Percentiles rank a stretch among this genome's conserved stretches.
Conservation (phyloP, 2,329 filamentous ascomycete species). For the Colletotrichum filicis region DNA sequence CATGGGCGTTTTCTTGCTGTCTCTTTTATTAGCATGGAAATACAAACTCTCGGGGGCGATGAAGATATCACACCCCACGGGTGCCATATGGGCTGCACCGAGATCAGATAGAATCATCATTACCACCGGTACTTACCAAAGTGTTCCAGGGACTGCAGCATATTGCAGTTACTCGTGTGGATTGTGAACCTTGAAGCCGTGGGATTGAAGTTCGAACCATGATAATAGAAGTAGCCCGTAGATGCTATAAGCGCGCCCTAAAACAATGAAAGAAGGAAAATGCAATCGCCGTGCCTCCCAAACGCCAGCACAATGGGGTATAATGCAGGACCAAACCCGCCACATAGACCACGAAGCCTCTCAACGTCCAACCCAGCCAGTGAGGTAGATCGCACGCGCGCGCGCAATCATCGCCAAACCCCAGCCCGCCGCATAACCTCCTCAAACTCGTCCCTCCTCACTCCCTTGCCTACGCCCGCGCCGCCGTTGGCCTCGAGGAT, state of each 20-base stretch:
- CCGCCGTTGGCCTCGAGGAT: constrained; percentile 92
- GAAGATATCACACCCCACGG: background rate
- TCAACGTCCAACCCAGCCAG: background rate
- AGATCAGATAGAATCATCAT: constrained; percentile 31
- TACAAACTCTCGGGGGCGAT: constrained; percentile 1
- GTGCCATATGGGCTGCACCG: constrained; percentile 13
- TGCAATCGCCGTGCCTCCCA: background rate
- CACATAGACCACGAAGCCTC: background rate
- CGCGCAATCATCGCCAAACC: constrained; percentile 73
- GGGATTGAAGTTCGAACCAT: background rate
- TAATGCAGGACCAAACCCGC: constrained; percentile 18
- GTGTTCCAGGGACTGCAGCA: background rate
- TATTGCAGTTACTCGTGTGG: background rate
- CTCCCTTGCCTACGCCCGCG: constrained; percentile 75
- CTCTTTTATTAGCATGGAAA: constrained; percentile 14
- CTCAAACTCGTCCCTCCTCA: constrained; percentile 84
- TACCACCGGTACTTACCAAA: constrained; percentile 6
- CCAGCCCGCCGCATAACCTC: constrained; percentile 87
- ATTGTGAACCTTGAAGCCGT: background rate
- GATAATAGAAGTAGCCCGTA: background rate
- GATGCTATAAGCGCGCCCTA: background rate
- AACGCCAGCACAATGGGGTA: constrained; percentile 28
- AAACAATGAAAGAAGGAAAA: background rate
- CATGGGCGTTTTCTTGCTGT: constrained; percentile 24
- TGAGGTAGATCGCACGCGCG: background rate